phyloP scores from a whole-genome alignment of 2,329 filamentous ascomycete species.

The Bimuria novae-zelandiae region DNA sequence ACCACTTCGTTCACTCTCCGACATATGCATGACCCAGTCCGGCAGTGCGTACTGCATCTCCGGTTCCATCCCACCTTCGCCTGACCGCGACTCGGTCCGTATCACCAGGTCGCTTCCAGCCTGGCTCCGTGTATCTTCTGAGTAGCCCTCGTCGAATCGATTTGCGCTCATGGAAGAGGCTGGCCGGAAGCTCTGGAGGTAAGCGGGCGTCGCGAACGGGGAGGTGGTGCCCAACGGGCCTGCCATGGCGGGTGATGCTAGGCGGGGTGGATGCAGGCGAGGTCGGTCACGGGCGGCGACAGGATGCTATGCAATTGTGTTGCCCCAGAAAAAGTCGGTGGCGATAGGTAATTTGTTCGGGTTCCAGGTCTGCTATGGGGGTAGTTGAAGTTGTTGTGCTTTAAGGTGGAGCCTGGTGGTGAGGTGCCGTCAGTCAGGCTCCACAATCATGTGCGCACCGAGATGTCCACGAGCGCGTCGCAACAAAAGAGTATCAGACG shows the following conservation, averaged over 20 bases:
- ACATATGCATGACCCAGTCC: slow-evolving; percentile 59
- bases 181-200: slow-evolving; percentile 43
- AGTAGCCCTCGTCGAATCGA: slow-evolving; percentile 81
- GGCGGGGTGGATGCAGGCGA: background rate
- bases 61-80: slow-evolving; percentile 40
- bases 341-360: background rate
- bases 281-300: background rate
- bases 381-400: background rate
- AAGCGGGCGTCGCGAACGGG: slow-evolving; percentile 38
- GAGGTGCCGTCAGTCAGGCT: background rate
- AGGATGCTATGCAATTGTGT: background rate
- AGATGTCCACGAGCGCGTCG: slow-evolving; percentile 9
- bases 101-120: slow-evolving; percentile 49
- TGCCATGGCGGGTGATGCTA: slow-evolving; percentile 35
- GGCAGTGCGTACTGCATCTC: slow-evolving; percentile 50
- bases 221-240: slow-evolving; percentile 30
- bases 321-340: background rate
- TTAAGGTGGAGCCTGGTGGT: slow-evolving; percentile 6
- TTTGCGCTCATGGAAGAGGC: slow-evolving; percentile 44
- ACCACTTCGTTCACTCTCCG: slow-evolving; percentile 62
- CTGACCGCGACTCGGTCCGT: slow-evolving; percentile 41
- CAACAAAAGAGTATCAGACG: background rate
- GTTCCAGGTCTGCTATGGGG: background rate
- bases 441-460: slow-evolving; percentile 4
- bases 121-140: slow-evolving; percentile 68